A percentile compares a stretch with the other conserved stretches of the same genome.
Conservation (phyloP, 2,329 filamentous ascomycete species). For the Ampelomyces quisqualis region DNA sequence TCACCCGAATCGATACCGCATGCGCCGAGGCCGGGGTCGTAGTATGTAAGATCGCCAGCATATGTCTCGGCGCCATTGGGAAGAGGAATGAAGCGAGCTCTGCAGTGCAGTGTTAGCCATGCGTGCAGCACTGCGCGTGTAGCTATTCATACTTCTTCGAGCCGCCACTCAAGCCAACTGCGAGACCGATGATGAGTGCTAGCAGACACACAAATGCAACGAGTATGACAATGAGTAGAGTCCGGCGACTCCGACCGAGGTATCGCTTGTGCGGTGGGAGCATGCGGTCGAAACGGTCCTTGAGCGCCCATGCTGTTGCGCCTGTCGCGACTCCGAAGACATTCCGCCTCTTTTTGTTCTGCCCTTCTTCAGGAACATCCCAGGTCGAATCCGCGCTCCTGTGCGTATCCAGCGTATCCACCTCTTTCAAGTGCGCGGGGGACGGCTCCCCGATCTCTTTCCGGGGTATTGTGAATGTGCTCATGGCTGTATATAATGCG, state of each 20-base stretch:
- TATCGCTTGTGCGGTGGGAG: constrained; percentile 45
- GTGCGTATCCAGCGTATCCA: constrained; percentile 2
- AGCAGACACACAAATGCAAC: constrained; percentile 39
- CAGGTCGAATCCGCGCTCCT: constrained; percentile 11
- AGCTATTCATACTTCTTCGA: constrained; percentile 14
- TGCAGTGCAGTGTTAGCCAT: constrained; percentile 17
- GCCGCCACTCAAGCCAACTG: constrained; percentile 40
- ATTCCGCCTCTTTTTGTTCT: constrained; percentile 7
- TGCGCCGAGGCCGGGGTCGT: constrained; percentile 64
- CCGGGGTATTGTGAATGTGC: constrained; percentile 16
- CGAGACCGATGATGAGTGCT: constrained; percentile 46
- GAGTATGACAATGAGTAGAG: constrained; percentile 41
- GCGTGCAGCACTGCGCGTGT: background rate
- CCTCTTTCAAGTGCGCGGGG: constrained; percentile 21
- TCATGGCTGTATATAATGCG: constrained; percentile 18
- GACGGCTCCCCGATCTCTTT: constrained; percentile 26
- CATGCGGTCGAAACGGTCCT: constrained; percentile 38
- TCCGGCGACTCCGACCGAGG: constrained; percentile 42
- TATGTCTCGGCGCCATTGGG: constrained; percentile 55
- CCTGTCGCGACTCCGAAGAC: constrained; percentile 15
- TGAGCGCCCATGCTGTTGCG: constrained; percentile 26
- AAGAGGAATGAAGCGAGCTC: constrained; percentile 51
- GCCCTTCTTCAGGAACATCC: constrained; percentile 16
- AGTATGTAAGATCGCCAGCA: constrained; percentile 69
- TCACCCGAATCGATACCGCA: constrained; percentile 62